Conservation (phyloP, 805 yeast genomes). For the Helenozyma rhizophorensis region DNA sequence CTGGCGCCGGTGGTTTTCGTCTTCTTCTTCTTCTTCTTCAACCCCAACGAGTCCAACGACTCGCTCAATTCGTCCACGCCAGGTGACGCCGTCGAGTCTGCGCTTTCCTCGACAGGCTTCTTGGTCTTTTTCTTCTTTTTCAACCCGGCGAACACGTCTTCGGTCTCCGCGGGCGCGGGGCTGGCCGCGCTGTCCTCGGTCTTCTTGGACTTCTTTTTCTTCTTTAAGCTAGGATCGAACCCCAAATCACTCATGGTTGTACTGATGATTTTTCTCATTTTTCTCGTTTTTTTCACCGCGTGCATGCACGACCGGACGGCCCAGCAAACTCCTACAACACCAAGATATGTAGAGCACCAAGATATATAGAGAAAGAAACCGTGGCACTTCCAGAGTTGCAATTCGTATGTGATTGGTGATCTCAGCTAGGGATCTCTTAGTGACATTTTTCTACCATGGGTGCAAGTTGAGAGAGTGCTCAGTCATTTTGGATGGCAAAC, state of each 20-base stretch:
- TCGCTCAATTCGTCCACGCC: conserved; percentile 30
- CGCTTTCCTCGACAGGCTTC: conserved; percentile 10
- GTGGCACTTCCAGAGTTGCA: too few species aligned
- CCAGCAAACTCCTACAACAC: too few species aligned
- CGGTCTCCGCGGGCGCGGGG: conserved; percentile 30
- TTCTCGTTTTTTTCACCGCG: neutral
- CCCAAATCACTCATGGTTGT: conserved; percentile 49
- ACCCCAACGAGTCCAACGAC: conserved; percentile 36
- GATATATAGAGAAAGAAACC: too few species aligned
- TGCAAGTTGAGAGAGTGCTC: too few species aligned
- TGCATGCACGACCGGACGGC: too few species aligned
- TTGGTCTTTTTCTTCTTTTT: conserved; percentile 56
- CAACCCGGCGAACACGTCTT: conserved; percentile 68
- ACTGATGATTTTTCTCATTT: neutral
- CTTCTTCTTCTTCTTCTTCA: conserved; percentile 76
- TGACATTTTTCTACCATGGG: too few species aligned
- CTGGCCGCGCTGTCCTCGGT: conserved; percentile 36
- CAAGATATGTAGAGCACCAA: too few species aligned
- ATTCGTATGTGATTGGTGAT: too few species aligned
- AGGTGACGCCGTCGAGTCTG: conserved; percentile 19
- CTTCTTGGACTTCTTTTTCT: conserved; percentile 76
- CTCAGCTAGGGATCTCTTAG: too few species aligned
- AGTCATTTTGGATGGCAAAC: too few species aligned
- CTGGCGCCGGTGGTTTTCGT: conserved; percentile 52
- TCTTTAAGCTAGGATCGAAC: conserved; percentile 70